phyloP scores from a whole-genome alignment of 2,329 filamentous ascomycete species.

The Hypoxylon sp. region DNA sequence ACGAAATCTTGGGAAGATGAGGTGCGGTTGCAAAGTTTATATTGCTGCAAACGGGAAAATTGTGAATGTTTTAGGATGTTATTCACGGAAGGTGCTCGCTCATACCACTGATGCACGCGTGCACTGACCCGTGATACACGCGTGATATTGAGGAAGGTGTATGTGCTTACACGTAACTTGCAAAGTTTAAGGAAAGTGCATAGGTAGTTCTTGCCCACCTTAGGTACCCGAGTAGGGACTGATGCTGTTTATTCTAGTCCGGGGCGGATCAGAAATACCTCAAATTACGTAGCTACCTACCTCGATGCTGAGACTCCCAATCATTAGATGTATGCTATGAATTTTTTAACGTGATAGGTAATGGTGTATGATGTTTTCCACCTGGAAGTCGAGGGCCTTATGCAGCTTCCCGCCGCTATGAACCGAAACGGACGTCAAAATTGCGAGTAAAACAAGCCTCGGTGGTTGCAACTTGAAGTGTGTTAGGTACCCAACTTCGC shows the following conservation, averaged over 20 bases:
- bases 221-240: not conserved
- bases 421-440: not conserved
- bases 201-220: not conserved
- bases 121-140: not conserved
- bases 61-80: not conserved
- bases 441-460: not conserved
- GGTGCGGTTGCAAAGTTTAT: not conserved
- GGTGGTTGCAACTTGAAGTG: not conserved
- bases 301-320: no score
- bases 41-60: not conserved
- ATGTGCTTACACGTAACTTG: not conserved
- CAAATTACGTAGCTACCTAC: not conserved
- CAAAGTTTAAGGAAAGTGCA: not conserved
- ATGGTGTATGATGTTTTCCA: not conserved
- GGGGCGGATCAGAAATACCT: not conserved
- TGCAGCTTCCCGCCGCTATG: not conserved
- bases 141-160: not conserved
- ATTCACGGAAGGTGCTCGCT: not conserved
- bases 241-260: not conserved
- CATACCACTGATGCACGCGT: not conserved
- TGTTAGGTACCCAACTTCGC: not conserved
- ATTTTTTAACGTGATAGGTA: not conserved
- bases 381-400: not conserved
- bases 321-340: not conserved
- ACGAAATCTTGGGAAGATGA: not conserved